These are phyloP conservation scores for Cryoendolithus antarcticus DNA, from an alignment of 2,329 filamentous ascomycete species.

Conservation along the genomic window DNA sequence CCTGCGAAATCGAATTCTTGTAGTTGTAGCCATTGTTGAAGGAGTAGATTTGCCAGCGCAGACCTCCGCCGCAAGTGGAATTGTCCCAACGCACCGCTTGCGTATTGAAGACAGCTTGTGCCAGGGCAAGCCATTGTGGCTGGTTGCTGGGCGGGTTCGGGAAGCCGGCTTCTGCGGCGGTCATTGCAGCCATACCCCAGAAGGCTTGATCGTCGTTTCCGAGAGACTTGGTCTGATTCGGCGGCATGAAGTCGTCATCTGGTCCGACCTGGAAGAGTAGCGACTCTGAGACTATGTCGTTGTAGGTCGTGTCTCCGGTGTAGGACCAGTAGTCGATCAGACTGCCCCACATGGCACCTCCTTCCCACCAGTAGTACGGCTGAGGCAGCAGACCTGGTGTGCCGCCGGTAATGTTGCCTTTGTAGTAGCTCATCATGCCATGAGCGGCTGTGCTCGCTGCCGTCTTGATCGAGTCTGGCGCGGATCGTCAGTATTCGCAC, in stretches of 20 bases:
- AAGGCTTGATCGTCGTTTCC: conserved; percentile 46
- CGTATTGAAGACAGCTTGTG: conserved; percentile 29
- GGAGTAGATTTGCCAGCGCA: conserved; percentile 29
- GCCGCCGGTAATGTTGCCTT: conserved; percentile 38
- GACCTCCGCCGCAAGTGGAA: conserved; percentile 25
- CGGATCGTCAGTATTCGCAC: not conserved
- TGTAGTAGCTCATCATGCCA: conserved; percentile 42
- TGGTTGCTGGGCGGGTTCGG: conserved; percentile 27
- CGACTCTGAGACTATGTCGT: conserved; percentile 43
- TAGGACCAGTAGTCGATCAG: conserved; percentile 59
- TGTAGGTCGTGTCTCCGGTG: conserved; percentile 53
- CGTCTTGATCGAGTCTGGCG: conserved; percentile 29
- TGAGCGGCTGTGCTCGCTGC: conserved; percentile 32
- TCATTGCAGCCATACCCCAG: conserved; percentile 45
- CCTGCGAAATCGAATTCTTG: conserved; percentile 40
- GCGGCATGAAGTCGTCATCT: conserved; percentile 47
- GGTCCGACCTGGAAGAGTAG: conserved; percentile 49
- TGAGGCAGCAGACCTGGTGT: conserved; percentile 45
- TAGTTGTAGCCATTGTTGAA: conserved; percentile 39
- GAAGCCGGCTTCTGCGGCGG: conserved; percentile 41
- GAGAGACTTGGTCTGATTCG: conserved; percentile 25
- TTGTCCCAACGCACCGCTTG: conserved; percentile 27
- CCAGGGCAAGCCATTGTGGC: conserved; percentile 33
- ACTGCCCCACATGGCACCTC: conserved; percentile 48
- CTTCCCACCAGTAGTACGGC: conserved; percentile 68